A percentile compares a stretch with the other conserved stretches of the same genome.
phyloP scores from a whole-genome alignment of 148 eudicot genomes.

The Cornus florida region DNA sequence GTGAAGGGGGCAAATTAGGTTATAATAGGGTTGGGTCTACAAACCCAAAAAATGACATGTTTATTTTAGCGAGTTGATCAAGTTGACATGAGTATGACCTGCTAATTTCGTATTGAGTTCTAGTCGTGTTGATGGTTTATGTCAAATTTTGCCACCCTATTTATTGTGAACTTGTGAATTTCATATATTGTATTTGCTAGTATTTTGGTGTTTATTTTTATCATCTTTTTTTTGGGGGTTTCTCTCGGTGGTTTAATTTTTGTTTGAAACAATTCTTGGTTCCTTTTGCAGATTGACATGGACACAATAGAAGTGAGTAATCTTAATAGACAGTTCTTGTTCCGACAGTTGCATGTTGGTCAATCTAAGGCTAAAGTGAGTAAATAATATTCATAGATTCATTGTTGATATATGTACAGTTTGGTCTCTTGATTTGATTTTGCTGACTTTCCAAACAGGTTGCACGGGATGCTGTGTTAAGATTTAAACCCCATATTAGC shows the following conservation, averaged over 20 bases:
- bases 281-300: conserved; percentile 77
- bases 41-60: too few species aligned
- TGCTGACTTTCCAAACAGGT: conserved; percentile 41
- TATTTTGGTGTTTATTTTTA: neutral
- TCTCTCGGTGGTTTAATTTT: neutral
- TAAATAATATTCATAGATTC: conserved; percentile 10
- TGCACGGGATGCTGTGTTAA: conserved; percentile 92
- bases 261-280: neutral
- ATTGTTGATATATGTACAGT: neutral
- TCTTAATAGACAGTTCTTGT: conserved; percentile 89
- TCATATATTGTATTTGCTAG: neutral
- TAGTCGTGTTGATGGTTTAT: neutral
- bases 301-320: conserved; percentile 99
- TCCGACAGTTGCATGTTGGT: conserved; percentile 90
- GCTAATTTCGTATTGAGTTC: neutral
- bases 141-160: neutral
- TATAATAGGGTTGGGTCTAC: too few species aligned
- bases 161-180: neutral
- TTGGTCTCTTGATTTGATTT: neutral
- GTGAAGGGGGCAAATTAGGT: too few species aligned
- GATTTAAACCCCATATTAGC: conserved; percentile 78
- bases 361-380: conserved; percentile 95
- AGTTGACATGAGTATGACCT: too few species aligned
- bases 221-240: too few species aligned
- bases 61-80: neutral